Percentiles rank a stretch among this genome's conserved stretches.
These are phyloP conservation scores for Exophiala calicioides DNA, from an alignment of 2,329 filamentous ascomycete genomes.

Conservation along the genomic window DNA sequence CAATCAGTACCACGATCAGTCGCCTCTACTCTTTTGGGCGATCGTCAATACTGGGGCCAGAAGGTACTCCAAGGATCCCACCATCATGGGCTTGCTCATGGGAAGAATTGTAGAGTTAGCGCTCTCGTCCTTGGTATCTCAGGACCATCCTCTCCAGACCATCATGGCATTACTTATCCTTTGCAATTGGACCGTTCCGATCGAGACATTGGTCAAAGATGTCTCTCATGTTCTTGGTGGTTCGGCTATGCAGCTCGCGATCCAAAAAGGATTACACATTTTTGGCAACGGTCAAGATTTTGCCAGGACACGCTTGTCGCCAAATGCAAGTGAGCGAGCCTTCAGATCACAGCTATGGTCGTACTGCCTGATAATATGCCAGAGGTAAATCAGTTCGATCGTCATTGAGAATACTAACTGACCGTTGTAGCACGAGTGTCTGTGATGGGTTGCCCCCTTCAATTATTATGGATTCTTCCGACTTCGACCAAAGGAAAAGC, in stretches of 20 bases:
- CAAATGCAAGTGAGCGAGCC: neutral
- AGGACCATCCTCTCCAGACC: no score
- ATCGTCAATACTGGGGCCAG: no score
- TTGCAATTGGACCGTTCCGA: slow-evolving; percentile 12
- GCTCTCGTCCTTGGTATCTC: no score
- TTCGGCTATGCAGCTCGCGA: slow-evolving; percentile 1
- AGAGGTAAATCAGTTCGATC: slow-evolving; percentile 1
- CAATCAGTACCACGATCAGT: no score
- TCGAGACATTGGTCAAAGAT: neutral
- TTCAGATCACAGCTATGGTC: slow-evolving; percentile 2
- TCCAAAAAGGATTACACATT: slow-evolving; percentile 7
- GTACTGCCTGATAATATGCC: slow-evolving; percentile 6
- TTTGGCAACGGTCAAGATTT: slow-evolving; percentile 8
- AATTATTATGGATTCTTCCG: neutral
- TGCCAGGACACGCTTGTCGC: neutral
- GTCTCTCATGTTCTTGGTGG: slow-evolving; percentile 3
- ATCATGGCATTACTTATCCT: slow-evolving; percentile 6
- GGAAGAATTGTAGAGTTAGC: no score
- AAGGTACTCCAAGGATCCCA: no score
- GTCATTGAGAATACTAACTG: neutral
- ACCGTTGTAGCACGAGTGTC: neutral
- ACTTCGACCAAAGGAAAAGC: neutral
- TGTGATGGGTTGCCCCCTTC: neutral
- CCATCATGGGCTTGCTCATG: no score
- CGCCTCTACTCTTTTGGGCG: no score